phyloP scores from a whole-genome alignment of 108 stramenopile genomes.

The Poteriospumella lacustris region DNA sequence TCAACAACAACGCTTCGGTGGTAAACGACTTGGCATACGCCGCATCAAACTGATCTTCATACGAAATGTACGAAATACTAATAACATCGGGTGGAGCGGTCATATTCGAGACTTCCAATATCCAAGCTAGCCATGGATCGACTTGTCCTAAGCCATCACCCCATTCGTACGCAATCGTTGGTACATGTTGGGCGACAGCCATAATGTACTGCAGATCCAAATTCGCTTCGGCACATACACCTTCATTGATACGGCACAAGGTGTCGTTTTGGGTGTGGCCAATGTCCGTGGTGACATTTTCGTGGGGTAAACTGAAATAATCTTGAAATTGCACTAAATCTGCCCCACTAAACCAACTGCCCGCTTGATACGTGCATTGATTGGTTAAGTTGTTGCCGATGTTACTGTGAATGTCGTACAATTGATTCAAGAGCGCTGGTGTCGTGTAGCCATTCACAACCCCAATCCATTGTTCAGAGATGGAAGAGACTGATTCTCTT shows the following conservation, averaged over 20 bases:
- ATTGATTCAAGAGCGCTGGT: neutral
- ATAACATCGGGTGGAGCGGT: constrained; percentile 15
- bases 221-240: neutral
- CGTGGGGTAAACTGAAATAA: neutral
- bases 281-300: neutral
- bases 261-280: neutral
- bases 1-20: no score
- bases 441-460: neutral
- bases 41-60: no score
- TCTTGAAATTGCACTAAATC: neutral
- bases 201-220: constrained; percentile 23
- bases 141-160: neutral
- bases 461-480: no score
- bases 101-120: neutral
- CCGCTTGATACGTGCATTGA: neutral
- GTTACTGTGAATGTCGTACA: neutral
- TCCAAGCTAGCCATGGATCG: neutral
- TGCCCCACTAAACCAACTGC: neutral
- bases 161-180: neutral
- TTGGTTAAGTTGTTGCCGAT: neutral
- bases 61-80: neutral
- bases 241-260: neutral
- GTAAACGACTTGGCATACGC: no score
- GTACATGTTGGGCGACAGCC: neutral
- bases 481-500: no score